These are phyloP conservation scores for Aphanomyces astaci DNA, from an alignment of 352 stramenopile genomes.

Conservation along the genomic window DNA sequence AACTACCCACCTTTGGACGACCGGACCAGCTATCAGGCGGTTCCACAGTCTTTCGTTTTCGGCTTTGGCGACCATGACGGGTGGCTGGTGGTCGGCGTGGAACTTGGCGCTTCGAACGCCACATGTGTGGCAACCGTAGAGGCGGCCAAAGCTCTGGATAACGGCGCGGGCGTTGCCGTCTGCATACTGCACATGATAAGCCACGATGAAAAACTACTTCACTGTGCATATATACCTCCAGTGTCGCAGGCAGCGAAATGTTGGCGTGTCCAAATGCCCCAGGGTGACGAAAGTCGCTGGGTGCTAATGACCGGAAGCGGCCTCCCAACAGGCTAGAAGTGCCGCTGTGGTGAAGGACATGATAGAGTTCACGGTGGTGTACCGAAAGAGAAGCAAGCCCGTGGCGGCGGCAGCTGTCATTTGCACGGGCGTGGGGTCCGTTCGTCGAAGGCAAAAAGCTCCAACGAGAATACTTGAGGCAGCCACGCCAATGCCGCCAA, in stretches of 20 bases:
- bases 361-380: no score
- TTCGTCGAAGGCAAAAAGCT: slow-evolving; percentile 34
- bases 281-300: slow-evolving; percentile 62
- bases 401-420: slow-evolving; percentile 26
- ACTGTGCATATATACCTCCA: slow-evolving; percentile 24
- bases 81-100: slow-evolving; percentile 76
- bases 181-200: slow-evolving; percentile 35
- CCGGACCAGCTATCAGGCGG: slow-evolving; percentile 4
- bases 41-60: slow-evolving; percentile 28
- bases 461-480: slow-evolving; percentile 35
- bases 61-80: slow-evolving; percentile 41
- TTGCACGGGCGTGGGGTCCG: slow-evolving; percentile 22
- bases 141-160: slow-evolving; percentile 69
- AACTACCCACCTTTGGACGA: not conserved
- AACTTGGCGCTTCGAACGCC: slow-evolving; percentile 57
- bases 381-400: slow-evolving; percentile 14
- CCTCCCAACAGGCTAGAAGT: slow-evolving; percentile 72
- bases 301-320: slow-evolving; percentile 56
- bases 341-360: no score
- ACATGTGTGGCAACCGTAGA: slow-evolving; percentile 80
- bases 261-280: slow-evolving; percentile 74
- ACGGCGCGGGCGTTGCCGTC: slow-evolving; percentile 49
- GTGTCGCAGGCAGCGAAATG: slow-evolving; percentile 61
- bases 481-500: slow-evolving; percentile 39
- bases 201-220: not conserved